Evolutionary conservation across 2,329 filamentous ascomycete species (phyloP), one percentile per base, ranked within the genome.

Genomic region (Colletotrichum chrysophilum): DNA sequence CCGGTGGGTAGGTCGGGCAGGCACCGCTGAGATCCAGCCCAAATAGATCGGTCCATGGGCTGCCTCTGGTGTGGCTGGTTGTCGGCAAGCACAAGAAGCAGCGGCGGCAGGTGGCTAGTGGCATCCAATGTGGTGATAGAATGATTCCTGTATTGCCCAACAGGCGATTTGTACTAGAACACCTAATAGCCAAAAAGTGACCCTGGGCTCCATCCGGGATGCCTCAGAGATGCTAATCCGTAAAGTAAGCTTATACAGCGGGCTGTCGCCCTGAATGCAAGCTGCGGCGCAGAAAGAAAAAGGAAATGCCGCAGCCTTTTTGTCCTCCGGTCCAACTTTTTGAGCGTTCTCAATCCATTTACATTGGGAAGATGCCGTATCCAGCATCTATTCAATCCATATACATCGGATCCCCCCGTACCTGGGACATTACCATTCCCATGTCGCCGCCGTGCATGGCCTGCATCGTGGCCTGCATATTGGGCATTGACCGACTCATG

Each of bases 361-460:
- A 52, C n/a, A 52, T 52, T 52, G 10, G 43, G n/a, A 52, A 52
- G 9, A 52, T 52, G 43, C 43, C 43, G n/a, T 21, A 52, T 52
- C 10, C 43, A 10, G 9, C 48, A 43, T 61, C 36, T 76, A 66
- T 14, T 81, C 82, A 89, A 77, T 89, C 88, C 85, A 90, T 87
- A 79, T 88, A 91, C 87, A 91, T 89, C 52, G 85, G 83, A 71
- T 90, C 88, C 55, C 84, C 83, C 62, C 86, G 84, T 43, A 88
- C 84, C 36, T 86, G 85, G 73, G 87, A 85, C 81, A 89, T 88
- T 13, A 84, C 82, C 80, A 89, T 83, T 75, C 83, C 81, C 81
- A 89, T 86, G 58, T 89, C 87, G 16, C 82, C 82, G 58, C 83
- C 83, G 74, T 87, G 86, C 80, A 86, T 80, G 12, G 81, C 81